These are phyloP conservation scores for Plantago rigida DNA, from an alignment of 305 asterid species.

Conservation along the genomic window DNA sequence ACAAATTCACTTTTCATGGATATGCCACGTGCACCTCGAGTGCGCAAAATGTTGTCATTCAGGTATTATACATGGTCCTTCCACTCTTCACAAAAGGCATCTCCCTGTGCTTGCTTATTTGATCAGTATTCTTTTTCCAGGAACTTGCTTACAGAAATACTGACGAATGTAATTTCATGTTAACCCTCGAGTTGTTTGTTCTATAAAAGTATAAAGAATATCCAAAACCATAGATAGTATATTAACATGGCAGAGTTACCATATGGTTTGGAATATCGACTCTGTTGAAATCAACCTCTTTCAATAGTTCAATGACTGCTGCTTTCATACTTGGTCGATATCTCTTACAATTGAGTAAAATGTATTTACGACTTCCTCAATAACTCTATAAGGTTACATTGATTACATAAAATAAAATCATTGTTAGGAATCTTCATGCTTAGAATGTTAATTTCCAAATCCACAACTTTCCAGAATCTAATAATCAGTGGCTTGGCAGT, in stretches of 20 bases:
- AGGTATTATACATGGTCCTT: constrained; percentile 43
- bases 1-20: constrained; percentile 93
- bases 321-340: constrained; percentile 11
- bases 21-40: constrained; percentile 98
- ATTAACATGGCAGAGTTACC: background rate
- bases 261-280: background rate
- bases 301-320: constrained; percentile 12
- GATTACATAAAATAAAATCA: constrained; percentile 6
- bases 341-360: background rate
- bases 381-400: constrained; percentile 14
- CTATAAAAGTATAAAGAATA: background rate
- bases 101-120: background rate
- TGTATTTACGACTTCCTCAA: constrained; percentile 6
- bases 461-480: constrained; percentile 15
- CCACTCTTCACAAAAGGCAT: constrained; percentile 14
- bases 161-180: background rate
- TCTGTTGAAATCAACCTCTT: background rate
- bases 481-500: constrained; percentile 52
- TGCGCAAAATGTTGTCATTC: constrained; percentile 96
- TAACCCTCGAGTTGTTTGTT: background rate
- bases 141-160: background rate
- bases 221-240: background rate
- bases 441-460: constrained; percentile 12
- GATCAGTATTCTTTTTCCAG: background rate
- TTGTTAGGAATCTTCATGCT: constrained; percentile 16